Evolutionary conservation across 495 filamentous ascomycete species (phyloP), one percentile per base, ranked within the genome.

Genomic region (Talaromyces nanjingensis): DNA sequence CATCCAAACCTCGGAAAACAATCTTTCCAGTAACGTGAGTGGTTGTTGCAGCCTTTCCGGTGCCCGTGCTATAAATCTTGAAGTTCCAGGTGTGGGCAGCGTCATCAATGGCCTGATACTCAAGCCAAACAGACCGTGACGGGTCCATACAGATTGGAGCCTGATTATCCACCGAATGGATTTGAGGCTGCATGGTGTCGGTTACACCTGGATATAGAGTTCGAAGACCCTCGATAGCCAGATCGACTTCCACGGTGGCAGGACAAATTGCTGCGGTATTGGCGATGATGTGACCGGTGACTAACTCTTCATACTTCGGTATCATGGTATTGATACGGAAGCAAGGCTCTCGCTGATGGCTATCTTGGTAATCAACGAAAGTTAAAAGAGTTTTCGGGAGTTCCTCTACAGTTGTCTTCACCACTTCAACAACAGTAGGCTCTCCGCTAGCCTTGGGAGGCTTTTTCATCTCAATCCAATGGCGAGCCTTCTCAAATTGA

Each of bases 201-300:
- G 63, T 63, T 1, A 78, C 73, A 0, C 77, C 69, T 45, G 42
- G 42, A 54, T 64, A 69, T 0, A 86, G 62, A 29, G 69, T 77
- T 1, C 66, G 45, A 1, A 83, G 27, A 14, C 81, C 76, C 31
- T 84, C 80, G 14, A 84, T 73, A 0, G 73, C 75, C 20, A 81
- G 79, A 45, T 81, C 76, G 2, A 84, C 62, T 62, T 80, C 66
- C 0, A 83, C 31, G 2, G 78, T 81, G 2, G 74, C 76, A 0
- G 82, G 83, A 18, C 77, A 82, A 11, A 83, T 76, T 2, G 78
- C 77, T 0, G 79, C 81, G 2, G 77, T 79, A 14, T 75, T 65
- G 0, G 75, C 81, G 25, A 82, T 79, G 3, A 77, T 45, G 64
- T 85, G 80, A 6, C 75, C 77, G 0, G 68, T 69, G 2, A 83